These are phyloP conservation scores for Tanozyma kutaoensis DNA, from an alignment of 805 yeast species.

Conservation along the genomic window DNA sequence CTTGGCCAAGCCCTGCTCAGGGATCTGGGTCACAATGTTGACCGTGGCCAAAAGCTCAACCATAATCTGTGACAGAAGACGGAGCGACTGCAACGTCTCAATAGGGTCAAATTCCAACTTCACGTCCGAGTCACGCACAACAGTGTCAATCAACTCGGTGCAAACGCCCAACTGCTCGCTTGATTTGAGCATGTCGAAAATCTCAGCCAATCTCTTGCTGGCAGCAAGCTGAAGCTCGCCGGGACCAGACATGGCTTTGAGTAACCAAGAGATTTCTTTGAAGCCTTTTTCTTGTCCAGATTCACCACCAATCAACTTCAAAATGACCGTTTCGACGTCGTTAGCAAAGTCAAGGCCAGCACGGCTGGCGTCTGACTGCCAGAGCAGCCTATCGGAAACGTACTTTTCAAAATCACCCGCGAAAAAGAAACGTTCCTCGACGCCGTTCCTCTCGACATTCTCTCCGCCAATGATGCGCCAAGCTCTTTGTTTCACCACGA, in stretches of 20 bases:
- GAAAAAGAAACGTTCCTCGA: conserved; percentile 20
- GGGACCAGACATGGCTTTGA: conserved; percentile 25
- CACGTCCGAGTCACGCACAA: conserved; percentile 31
- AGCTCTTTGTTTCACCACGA: conserved; percentile 35
- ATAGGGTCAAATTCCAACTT: conserved; percentile 19
- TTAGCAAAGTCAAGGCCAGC: conserved; percentile 35
- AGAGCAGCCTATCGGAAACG: conserved; percentile 25
- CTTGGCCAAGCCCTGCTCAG: conserved; percentile 45
- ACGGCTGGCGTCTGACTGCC: conserved; percentile 29
- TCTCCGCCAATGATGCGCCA: conserved; percentile 17
- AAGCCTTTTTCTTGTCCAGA: conserved; percentile 37
- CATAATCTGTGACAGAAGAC: conserved; percentile 43
- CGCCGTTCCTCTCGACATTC: conserved; percentile 8
- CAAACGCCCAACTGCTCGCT: conserved; percentile 47
- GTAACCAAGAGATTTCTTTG: conserved; percentile 48
- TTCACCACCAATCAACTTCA: conserved; percentile 40
- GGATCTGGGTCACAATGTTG: conserved; percentile 36
- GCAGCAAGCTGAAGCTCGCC: conserved; percentile 28
- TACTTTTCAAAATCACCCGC: conserved; percentile 16
- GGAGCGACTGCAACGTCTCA: conserved; percentile 39
- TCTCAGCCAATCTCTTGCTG: conserved; percentile 33
- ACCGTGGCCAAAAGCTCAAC: conserved; percentile 45
- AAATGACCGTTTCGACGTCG: conserved; percentile 43
- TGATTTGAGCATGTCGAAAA: conserved; percentile 42
- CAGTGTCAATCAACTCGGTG: conserved; percentile 31